Conservation (phyloP, 768 basidiomycete species). For the Hemileccinum impolitum region DNA sequence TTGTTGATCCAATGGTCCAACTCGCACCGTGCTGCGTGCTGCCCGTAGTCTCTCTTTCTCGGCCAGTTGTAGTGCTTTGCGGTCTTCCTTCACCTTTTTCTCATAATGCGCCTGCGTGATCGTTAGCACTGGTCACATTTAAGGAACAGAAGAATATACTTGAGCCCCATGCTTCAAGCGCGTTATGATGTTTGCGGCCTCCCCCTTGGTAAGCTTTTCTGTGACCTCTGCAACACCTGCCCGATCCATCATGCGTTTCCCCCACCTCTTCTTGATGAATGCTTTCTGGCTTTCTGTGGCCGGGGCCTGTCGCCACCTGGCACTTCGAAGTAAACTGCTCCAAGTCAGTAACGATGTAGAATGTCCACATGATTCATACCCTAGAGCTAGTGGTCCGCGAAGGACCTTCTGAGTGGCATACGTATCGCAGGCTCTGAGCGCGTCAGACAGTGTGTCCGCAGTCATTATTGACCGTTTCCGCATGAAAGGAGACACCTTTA, state of each 20-base stretch:
- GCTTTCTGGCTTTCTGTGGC: conserved; percentile 61
- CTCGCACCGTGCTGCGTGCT: conserved; percentile 54
- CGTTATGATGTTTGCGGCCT: conserved; percentile 76
- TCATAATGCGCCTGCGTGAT: conserved; percentile 49
- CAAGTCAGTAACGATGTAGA: conserved; percentile 2
- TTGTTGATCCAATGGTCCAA: conserved; percentile 48
- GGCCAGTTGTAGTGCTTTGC: conserved; percentile 32
- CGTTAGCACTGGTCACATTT: not conserved
- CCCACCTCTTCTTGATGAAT: conserved; percentile 53
- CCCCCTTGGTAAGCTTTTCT: conserved; percentile 62
- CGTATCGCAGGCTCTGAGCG: conserved; percentile 67
- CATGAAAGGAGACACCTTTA: conserved; percentile 53
- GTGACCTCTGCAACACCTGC: conserved; percentile 28
- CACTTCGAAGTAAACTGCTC: conserved; percentile 55
- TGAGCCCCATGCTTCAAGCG: conserved; percentile 74
- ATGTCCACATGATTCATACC: conserved; percentile 38
- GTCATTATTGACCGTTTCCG: conserved; percentile 50
- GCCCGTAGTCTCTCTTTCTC: conserved; percentile 51
- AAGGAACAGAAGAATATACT: conserved; percentile 35
- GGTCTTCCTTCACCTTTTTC: conserved; percentile 44
- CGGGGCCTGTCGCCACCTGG: conserved; percentile 60
- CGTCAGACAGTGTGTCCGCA: conserved; percentile 53
- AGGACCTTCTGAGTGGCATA: conserved; percentile 58
- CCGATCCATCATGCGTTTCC: conserved; percentile 24
- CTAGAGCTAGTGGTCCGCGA: conserved; percentile 42